Evolutionary conservation across 2,329 filamentous ascomycete species (phyloP).

Genomic region (Ustulina deusta): DNA sequence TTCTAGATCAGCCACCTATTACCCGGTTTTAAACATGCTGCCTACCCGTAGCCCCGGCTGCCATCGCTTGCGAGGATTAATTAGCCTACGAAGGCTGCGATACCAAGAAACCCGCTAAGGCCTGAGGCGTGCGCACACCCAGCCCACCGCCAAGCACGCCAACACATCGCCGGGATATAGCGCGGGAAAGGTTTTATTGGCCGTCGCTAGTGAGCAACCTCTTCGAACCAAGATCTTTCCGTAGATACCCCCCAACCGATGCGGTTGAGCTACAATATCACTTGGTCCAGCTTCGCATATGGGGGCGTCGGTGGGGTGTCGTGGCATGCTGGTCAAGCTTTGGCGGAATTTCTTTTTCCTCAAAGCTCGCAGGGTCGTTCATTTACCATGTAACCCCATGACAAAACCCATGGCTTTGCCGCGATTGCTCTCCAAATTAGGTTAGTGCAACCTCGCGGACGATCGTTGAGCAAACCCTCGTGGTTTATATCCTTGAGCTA

Average conservation of each 20-base stretch:
- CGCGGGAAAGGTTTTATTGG: slow-evolving; percentile 8
- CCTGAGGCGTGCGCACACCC: background rate
- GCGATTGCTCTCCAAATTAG: slow-evolving; percentile 5
- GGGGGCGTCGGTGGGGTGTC: background rate
- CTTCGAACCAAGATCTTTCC: slow-evolving; percentile 16
- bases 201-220: background rate
- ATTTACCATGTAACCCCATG: slow-evolving; percentile 14
- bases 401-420: slow-evolving; percentile 5
- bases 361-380: slow-evolving; percentile 16
- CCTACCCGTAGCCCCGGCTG: background rate
- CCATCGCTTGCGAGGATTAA: slow-evolving; percentile 1
- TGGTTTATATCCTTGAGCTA: background rate
- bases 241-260: background rate
- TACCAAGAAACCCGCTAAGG: slow-evolving; percentile 5
- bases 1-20: slow-evolving; percentile 25
- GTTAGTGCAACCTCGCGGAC: background rate
- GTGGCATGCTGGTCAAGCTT: slow-evolving; percentile 3
- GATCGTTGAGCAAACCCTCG: background rate
- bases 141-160: slow-evolving; percentile 14
- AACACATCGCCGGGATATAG: slow-evolving; percentile 12
- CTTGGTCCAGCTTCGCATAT: slow-evolving; percentile 14
- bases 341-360: slow-evolving; percentile 10
- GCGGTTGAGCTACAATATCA: background rate
- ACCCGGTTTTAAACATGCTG: slow-evolving; percentile 15
- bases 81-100: background rate